A percentile compares a stretch with the other conserved stretches of the same genome.
These are phyloP conservation scores for Centella asiatica DNA, from an alignment of 129 eudicot genomes.

Conservation along the genomic window DNA sequence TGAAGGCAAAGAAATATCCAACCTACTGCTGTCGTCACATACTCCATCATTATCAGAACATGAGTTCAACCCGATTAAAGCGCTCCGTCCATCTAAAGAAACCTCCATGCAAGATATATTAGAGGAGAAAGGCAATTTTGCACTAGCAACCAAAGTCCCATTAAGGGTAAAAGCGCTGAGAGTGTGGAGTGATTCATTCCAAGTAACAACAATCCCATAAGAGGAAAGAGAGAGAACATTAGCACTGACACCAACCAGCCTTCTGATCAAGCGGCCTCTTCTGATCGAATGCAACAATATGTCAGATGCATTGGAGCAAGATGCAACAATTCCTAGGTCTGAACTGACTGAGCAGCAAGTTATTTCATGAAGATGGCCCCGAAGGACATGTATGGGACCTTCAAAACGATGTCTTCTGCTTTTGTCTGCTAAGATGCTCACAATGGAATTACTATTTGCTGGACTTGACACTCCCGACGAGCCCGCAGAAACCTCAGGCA, in stretches of 20 bases:
- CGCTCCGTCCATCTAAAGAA: slow-evolving; percentile 68
- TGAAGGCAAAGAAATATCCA: slow-evolving; percentile 58
- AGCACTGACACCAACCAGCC: slow-evolving; percentile 70
- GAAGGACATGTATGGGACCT: slow-evolving; percentile 90
- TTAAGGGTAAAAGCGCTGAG: slow-evolving; percentile 73
- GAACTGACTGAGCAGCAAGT: slow-evolving; percentile 70
- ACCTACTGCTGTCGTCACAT: slow-evolving; percentile 16
- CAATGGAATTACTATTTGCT: slow-evolving; percentile 25
- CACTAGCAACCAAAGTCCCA: slow-evolving; percentile 52
- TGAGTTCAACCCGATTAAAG: slow-evolving; percentile 69
- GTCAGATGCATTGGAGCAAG: slow-evolving; percentile 79
- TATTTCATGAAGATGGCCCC: slow-evolving; percentile 88
- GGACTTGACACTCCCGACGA: slow-evolving; percentile 43
- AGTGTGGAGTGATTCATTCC: slow-evolving; percentile 43
- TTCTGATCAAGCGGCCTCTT: slow-evolving; percentile 70
- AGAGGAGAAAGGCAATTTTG: slow-evolving; percentile 38
- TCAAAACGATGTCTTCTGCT: slow-evolving; percentile 52
- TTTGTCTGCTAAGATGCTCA: slow-evolving; percentile 40
- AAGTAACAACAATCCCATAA: slow-evolving; percentile 59
- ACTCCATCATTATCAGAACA: slow-evolving; percentile 32
- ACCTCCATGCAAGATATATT: slow-evolving; percentile 73
- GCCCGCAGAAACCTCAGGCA: slow-evolving; percentile 36
- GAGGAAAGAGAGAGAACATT: slow-evolving; percentile 65
- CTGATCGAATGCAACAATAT: slow-evolving; percentile 77
- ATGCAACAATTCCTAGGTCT: slow-evolving; percentile 80